phyloP scores from a whole-genome alignment of 148 eudicot genomes.

The Rhododendron kiyosumense region DNA sequence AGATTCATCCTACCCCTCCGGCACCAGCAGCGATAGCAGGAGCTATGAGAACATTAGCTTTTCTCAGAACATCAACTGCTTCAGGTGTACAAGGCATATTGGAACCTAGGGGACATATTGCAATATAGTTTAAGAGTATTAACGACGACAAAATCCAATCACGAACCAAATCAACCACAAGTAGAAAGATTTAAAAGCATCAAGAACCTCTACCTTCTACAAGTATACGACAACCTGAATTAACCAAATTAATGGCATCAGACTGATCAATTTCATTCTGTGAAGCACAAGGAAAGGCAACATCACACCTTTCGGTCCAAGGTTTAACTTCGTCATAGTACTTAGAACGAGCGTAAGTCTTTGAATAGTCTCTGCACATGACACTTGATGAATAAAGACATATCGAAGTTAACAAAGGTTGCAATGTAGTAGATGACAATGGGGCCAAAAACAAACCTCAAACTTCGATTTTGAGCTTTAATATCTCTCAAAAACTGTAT shows the following conservation, averaged over 20 bases:
- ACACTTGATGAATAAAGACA: conserved; percentile 10
- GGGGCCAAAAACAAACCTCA: conserved; percentile 52
- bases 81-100: conserved; percentile 95
- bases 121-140: background rate
- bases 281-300: conserved; percentile 93
- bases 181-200: background rate
- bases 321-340: conserved; percentile 96
- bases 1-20: conserved; percentile 70
- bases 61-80: conserved; percentile 84
- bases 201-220: conserved; percentile 69
- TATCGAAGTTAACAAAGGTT: background rate
- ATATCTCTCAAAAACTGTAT: conserved; percentile 79
- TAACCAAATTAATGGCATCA: conserved; percentile 88
- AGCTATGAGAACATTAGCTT: conserved; percentile 84
- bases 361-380: conserved; percentile 84
- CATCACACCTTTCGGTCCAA: conserved; percentile 94
- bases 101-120: conserved; percentile 51
- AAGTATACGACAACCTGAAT: conserved; percentile 85
- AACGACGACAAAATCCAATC: background rate
- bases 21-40: conserved; percentile 99
- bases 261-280: conserved; percentile 94
- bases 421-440: background rate
- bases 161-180: background rate
- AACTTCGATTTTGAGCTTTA: conserved; percentile 83
- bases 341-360: conserved; percentile 92